These are phyloP conservation scores for Leccinum arenicola DNA, from an alignment of 768 basidiomycete species.

Conservation along the genomic window DNA sequence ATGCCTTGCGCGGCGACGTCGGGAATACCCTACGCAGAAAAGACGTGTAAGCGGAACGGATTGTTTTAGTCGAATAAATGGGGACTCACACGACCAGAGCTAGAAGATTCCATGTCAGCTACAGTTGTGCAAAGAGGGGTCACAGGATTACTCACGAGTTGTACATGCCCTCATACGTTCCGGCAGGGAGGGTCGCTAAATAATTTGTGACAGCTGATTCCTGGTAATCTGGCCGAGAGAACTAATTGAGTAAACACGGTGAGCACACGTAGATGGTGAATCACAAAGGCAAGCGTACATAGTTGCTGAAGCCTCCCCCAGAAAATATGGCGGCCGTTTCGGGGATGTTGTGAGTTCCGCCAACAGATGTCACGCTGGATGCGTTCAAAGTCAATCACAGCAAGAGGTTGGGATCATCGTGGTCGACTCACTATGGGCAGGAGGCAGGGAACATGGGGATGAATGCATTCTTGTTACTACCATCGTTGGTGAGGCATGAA, in stretches of 20 bases:
- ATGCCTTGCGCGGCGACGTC: conserved; percentile 63
- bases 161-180: conserved; percentile 52
- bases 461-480: conserved; percentile 51
- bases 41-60: background rate
- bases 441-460: conserved; percentile 58
- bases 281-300: conserved; percentile 36
- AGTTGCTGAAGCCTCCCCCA: conserved; percentile 73
- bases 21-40: conserved; percentile 43
- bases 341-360: conserved; percentile 58
- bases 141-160: conserved; percentile 43
- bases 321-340: conserved; percentile 62
- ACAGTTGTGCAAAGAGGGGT: background rate
- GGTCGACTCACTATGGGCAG: conserved; percentile 48
- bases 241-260: conserved; percentile 32
- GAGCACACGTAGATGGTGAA: conserved; percentile 1
- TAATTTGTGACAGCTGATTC: conserved; percentile 41
- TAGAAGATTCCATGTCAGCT: background rate
- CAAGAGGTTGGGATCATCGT: background rate
- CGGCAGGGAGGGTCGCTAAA: conserved; percentile 28
- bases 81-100: conserved; percentile 36
- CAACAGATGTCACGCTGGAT: conserved; percentile 66
- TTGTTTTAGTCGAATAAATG: background rate
- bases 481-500: conserved; percentile 57
- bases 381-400: background rate
- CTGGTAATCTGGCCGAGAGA: conserved; percentile 55